Conservation (phyloP, 2,329 filamentous ascomycete genomes). For the Cercospora nicotianae region DNA sequence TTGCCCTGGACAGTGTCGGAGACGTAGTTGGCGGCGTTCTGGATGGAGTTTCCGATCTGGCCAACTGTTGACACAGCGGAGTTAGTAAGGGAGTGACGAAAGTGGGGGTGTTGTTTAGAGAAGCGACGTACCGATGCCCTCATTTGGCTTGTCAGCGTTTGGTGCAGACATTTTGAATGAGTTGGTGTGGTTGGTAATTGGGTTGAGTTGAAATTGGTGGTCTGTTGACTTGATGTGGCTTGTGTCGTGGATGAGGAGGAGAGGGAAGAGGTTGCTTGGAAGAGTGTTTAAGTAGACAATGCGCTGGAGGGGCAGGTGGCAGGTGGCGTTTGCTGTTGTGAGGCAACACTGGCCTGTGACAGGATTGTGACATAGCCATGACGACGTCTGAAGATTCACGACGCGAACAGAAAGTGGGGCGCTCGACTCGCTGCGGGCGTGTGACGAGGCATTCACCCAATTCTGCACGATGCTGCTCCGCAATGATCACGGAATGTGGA, state of each 20-base stretch:
- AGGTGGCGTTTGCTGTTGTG: conserved; percentile 4
- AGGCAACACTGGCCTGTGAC: not conserved
- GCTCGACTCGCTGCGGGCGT: not conserved
- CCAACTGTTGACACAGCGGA: conserved; percentile 31
- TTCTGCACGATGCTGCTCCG: not conserved
- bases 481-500: not conserved
- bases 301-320: not conserved
- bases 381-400: not conserved
- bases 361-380: not conserved
- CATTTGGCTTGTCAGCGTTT: conserved; percentile 47
- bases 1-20: conserved; percentile 62
- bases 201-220: not conserved
- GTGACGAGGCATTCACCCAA: not conserved
- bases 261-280: not conserved
- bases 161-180: conserved; percentile 46
- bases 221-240: conserved; percentile 2
- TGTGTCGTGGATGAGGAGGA: conserved; percentile 9
- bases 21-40: conserved; percentile 67
- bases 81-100: not conserved
- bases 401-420: not conserved
- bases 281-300: conserved; percentile 7
- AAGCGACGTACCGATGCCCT: conserved; percentile 39
- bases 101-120: not conserved
- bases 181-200: conserved; percentile 15
- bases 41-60: conserved; percentile 42